Evolutionary conservation across 1,139 yeast species (phyloP).

Genomic region (Hemisphaericaspora xylanilytica): DNA sequence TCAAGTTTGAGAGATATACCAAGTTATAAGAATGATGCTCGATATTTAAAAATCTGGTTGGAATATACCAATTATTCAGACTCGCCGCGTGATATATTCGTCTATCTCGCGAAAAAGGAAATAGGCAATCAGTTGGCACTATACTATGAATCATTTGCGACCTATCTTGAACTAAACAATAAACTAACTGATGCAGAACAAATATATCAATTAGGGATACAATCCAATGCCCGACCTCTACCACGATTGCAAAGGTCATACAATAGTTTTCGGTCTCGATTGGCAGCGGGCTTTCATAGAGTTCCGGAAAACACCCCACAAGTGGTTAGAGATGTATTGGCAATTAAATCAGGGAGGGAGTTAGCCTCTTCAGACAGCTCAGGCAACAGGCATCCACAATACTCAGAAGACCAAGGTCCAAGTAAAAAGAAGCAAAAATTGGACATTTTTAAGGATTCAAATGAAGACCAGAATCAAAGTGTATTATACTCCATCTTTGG

Average conservation of each 20-base stretch:
- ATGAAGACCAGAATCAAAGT: slow-evolving; percentile 20
- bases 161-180: slow-evolving; percentile 53
- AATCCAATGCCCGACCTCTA: slow-evolving; percentile 61
- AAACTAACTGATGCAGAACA: slow-evolving; percentile 59
- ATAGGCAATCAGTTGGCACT: slow-evolving; percentile 69
- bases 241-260: slow-evolving; percentile 51
- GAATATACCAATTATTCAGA: slow-evolving; percentile 69
- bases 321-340: slow-evolving; percentile 18
- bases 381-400: slow-evolving; percentile 2
- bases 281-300: neutral
- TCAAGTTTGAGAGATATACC: slow-evolving; percentile 61
- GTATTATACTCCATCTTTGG: slow-evolving; percentile 33
- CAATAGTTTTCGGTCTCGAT: slow-evolving; percentile 37
- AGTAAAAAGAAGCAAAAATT: slow-evolving; percentile 26
- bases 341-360: slow-evolving; percentile 26
- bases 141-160: slow-evolving; percentile 81
- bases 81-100: slow-evolving; percentile 68
- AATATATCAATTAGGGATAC: slow-evolving; percentile 62
- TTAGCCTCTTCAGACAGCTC: neutral
- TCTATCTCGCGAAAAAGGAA: slow-evolving; percentile 67
- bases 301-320: neutral
- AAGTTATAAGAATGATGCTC: slow-evolving; percentile 75
- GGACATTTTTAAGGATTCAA: slow-evolving; percentile 29
- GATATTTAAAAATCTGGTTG: slow-evolving; percentile 81
- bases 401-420: neutral